phyloP scores from a whole-genome alignment of 2,329 filamentous ascomycete genomes.

The Sphaerulina vaccinii region DNA sequence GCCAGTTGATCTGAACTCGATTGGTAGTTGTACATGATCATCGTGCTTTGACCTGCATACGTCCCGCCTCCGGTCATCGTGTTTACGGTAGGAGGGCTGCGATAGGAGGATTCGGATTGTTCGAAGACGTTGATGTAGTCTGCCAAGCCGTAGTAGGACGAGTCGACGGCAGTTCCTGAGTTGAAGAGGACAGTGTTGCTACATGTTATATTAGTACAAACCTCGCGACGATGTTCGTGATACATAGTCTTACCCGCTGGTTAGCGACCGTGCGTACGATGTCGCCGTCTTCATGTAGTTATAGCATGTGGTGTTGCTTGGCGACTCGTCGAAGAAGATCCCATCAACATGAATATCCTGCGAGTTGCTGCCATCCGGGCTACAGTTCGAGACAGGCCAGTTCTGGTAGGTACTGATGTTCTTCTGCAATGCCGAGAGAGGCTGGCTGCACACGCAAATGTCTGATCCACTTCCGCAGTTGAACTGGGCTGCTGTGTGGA shows the following conservation, averaged over 20 bases:
- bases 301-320: slow-evolving; percentile 13
- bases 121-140: slow-evolving; percentile 31
- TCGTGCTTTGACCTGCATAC: slow-evolving; percentile 16
- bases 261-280: slow-evolving; percentile 17
- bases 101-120: slow-evolving; percentile 16
- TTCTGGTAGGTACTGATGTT: slow-evolving; percentile 15
- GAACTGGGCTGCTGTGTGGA: background rate
- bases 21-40: slow-evolving; percentile 26
- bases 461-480: slow-evolving; percentile 47
- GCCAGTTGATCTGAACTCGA: background rate
- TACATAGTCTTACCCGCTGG: slow-evolving; percentile 12
- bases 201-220: background rate
- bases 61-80: slow-evolving; percentile 8
- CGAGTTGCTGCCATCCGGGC: slow-evolving; percentile 5
- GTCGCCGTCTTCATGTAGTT: slow-evolving; percentile 26
- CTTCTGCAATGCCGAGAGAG: slow-evolving; percentile 1
- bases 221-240: too few relatives aligned
- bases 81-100: slow-evolving; percentile 13
- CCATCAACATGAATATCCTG: slow-evolving; percentile 28
- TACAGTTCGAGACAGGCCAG: slow-evolving; percentile 10
- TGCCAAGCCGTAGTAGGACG: slow-evolving; percentile 25
- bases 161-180: slow-evolving; percentile 24
- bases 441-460: slow-evolving; percentile 29
- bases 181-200: slow-evolving; percentile 26
- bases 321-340: slow-evolving; percentile 37